phyloP scores from a whole-genome alignment of 306 rosid species.

The cucumber (Cucumis sativus) region DNA sequence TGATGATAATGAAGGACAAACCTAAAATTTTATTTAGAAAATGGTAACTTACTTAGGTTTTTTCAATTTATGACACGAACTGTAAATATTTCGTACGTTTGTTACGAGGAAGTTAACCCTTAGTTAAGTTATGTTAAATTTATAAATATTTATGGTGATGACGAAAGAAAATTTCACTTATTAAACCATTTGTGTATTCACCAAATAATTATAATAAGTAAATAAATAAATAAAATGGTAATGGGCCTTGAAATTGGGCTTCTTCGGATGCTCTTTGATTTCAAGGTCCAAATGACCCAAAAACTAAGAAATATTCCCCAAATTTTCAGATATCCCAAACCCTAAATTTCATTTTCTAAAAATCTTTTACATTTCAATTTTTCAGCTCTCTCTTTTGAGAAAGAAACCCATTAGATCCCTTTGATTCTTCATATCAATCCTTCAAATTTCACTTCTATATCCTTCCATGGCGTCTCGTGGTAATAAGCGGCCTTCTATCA shows the following conservation, averaged over 20 bases:
- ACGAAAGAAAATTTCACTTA: no score
- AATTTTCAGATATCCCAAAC: not conserved
- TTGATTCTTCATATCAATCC: not conserved
- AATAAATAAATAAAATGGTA: no score
- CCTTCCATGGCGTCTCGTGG: constrained; percentile 11
- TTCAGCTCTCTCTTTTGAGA: not conserved
- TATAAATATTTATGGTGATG: no score
- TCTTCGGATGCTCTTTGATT: not conserved
- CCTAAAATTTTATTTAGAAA: no score
- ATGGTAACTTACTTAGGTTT: no score
- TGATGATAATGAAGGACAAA: no score
- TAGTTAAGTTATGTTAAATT: no score
- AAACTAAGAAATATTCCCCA: not conserved
- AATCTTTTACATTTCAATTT: not conserved
- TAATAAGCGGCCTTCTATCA: constrained; percentile 5
- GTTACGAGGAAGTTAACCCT: no score
- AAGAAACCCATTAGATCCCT: not conserved
- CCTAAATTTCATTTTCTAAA: not conserved
- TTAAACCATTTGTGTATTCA: no score
- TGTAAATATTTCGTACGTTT: no score
- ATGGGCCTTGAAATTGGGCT: not conserved
- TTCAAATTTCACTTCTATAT: not conserved
- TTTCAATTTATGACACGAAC: no score
- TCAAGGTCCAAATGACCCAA: not conserved
- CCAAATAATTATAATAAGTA: no score